These are phyloP conservation scores for Russula abietina DNA, from an alignment of 768 basidiomycete species.

Conservation along the genomic window DNA sequence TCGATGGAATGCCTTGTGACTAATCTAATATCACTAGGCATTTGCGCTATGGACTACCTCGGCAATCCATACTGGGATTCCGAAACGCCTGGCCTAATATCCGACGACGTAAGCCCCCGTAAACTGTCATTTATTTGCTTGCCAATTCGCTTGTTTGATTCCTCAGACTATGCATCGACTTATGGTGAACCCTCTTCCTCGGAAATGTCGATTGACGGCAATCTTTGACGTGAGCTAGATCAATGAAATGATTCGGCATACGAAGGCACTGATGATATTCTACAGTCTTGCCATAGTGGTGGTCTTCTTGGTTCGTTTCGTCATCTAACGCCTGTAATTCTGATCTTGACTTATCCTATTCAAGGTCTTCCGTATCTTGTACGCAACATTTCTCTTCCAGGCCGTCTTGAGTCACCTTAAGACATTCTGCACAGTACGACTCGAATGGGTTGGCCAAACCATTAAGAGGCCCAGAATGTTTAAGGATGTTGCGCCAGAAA, in stretches of 20 bases:
- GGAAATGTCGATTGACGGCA: slow-evolving; percentile 8
- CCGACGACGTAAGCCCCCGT: neutral
- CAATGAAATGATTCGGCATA: neutral
- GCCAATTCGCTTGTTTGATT: neutral
- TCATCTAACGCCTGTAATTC: neutral
- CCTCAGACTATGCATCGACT: neutral
- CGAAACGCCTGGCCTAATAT: neutral
- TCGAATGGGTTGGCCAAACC: neutral
- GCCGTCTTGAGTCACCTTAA: neutral
- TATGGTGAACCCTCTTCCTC: slow-evolving; percentile 3
- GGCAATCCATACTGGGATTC: no score
- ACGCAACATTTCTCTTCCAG: neutral
- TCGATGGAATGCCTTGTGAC: neutral
- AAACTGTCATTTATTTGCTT: no score
- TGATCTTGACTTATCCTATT: neutral
- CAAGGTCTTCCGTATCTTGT: slow-evolving; percentile 8
- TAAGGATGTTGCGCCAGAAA: neutral
- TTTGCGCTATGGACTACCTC: neutral
- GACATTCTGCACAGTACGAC: neutral
- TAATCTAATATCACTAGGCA: neutral
- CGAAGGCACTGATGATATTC: neutral
- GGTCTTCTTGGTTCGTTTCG: slow-evolving; percentile 10
- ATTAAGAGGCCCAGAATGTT: neutral
- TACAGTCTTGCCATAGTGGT: slow-evolving; percentile 4
- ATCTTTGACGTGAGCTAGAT: slow-evolving; percentile 5